Evolutionary conservation across 139 green algal species (phyloP).

Genomic region (Tetraselmis striata): DNA sequence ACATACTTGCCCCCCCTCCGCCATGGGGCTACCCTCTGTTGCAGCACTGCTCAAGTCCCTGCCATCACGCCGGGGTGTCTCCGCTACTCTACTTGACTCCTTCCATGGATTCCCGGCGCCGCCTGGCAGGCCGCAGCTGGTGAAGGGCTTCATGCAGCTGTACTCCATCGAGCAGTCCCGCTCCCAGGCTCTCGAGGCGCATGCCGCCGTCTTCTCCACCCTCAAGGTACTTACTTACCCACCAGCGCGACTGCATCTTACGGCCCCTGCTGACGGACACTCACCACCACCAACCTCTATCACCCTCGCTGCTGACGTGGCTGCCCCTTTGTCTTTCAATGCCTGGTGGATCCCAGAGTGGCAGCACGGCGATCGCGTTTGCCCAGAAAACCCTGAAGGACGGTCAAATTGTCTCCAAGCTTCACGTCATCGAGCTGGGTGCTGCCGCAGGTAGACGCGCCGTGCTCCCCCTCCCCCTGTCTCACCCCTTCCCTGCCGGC

Average conservation of each 20-base stretch:
- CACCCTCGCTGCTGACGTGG: too few species aligned
- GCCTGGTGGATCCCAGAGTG: too few species aligned
- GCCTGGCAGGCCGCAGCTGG: constrained; percentile 89
- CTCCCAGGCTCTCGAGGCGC: constrained; percentile 94
- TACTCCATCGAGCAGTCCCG: constrained; percentile 93
- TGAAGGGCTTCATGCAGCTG: constrained; percentile 99
- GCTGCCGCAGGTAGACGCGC: constrained; percentile 49
- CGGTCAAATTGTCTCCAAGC: constrained; percentile 83
- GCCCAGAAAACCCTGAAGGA: constrained; percentile 90
- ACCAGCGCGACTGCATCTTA: too few species aligned
- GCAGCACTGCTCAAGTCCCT: too few species aligned
- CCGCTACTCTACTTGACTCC: too few species aligned
- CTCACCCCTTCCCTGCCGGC: background rate
- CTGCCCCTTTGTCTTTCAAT: too few species aligned
- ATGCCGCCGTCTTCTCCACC: constrained; percentile 87
- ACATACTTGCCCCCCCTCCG: background rate
- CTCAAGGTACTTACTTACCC: constrained; percentile 65
- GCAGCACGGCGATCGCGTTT: constrained; percentile 87
- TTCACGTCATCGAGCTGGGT: constrained; percentile 98
- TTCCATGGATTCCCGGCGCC: too few species aligned
- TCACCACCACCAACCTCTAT: too few species aligned
- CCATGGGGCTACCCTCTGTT: too few species aligned
- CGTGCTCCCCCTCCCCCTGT: too few species aligned
- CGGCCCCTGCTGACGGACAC: too few species aligned
- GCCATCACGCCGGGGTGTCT: too few species aligned